Evolutionary conservation across 345 rosid genomes (phyloP).

Genomic region (Boechera divaricarpa): DNA sequence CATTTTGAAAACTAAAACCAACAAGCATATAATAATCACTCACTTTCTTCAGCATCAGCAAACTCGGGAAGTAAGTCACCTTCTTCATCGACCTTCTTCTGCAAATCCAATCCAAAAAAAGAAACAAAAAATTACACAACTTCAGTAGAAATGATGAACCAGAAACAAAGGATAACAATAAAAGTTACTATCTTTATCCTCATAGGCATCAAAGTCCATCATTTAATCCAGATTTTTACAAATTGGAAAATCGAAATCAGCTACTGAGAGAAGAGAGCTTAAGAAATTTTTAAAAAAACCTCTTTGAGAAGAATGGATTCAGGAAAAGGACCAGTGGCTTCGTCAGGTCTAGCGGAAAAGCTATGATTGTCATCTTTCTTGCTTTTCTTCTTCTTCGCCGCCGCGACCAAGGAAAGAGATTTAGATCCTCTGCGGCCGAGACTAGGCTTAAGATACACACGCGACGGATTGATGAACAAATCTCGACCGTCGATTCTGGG

Average conservation of each 20-base stretch:
- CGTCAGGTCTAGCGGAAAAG: slow-evolving; percentile 64
- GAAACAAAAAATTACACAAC: neutral
- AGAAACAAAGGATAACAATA: neutral
- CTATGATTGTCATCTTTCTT: slow-evolving; percentile 60
- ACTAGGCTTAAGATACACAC: slow-evolving; percentile 21
- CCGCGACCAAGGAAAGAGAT: slow-evolving; percentile 44
- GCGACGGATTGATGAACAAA: slow-evolving; percentile 29
- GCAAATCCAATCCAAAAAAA: slow-evolving; percentile 37
- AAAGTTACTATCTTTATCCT: neutral
- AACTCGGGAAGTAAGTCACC: slow-evolving; percentile 83
- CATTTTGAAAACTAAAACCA: neutral
- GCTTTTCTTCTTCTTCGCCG: slow-evolving; percentile 58
- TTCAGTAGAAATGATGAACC: slow-evolving; percentile 1
- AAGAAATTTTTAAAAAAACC: slow-evolving; percentile 39
- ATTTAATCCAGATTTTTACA: neutral
- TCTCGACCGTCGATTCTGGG: slow-evolving; percentile 28
- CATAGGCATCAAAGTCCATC: neutral
- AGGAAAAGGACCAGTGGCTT: slow-evolving; percentile 76
- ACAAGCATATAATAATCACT: slow-evolving; percentile 11
- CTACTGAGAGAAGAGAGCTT: neutral
- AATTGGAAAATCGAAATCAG: too few species aligned
- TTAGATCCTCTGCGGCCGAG: slow-evolving; percentile 49
- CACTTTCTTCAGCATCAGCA: slow-evolving; percentile 86
- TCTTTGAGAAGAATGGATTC: slow-evolving; percentile 88
- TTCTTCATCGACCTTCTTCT: slow-evolving; percentile 88